Evolutionary conservation across 257 asterid genomes (phyloP).

Genomic region (Nicotiana otophora): DNA sequence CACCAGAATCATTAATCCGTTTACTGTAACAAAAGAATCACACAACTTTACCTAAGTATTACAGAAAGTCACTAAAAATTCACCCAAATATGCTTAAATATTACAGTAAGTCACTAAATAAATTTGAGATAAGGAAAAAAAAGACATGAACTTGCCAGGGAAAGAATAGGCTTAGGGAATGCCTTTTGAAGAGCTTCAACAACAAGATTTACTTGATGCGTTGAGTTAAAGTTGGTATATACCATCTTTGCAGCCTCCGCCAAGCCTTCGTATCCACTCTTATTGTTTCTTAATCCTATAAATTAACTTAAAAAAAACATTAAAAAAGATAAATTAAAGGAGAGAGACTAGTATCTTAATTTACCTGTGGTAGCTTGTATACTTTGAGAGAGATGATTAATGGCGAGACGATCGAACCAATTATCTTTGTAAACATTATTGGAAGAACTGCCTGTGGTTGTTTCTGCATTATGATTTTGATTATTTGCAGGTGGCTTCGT

Average conservation of each 20-base stretch:
- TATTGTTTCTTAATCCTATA: constrained; percentile 46
- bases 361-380: constrained; percentile 57
- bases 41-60: no score
- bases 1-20: no score
- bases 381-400: constrained; percentile 60
- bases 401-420: constrained; percentile 68
- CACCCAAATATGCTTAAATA: no score
- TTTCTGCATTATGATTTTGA: background rate
- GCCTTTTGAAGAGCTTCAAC: constrained; percentile 56
- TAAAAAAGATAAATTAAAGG: background rate
- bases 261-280: constrained; percentile 62
- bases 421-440: constrained; percentile 46
- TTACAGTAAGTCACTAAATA: no score
- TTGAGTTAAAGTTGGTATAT: constrained; percentile 34
- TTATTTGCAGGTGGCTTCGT: constrained; percentile 8
- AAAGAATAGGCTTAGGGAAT: constrained; percentile 54
- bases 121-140: background rate
- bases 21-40: no score
- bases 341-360: background rate
- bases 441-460: background rate
- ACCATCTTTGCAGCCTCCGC: constrained; percentile 65
- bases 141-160: constrained; percentile 45
- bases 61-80: no score
- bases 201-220: constrained; percentile 36
- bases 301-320: background rate